phyloP scores from a whole-genome alignment of 768 basidiomycete genomes.

The Amanita thiersii region DNA sequence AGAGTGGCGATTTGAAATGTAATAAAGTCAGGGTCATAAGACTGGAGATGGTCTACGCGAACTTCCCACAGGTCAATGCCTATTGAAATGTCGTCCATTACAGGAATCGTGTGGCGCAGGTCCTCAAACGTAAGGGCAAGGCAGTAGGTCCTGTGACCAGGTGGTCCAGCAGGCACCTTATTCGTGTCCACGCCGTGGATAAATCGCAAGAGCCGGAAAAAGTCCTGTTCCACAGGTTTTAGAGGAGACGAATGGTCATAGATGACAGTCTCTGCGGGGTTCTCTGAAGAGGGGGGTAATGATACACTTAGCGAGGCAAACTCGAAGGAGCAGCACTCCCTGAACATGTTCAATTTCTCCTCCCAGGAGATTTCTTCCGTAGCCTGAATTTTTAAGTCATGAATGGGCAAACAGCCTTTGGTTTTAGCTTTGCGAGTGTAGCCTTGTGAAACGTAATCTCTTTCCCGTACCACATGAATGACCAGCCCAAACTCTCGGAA shows the following conservation, averaged over 20 bases:
- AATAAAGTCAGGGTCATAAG: conserved; percentile 38
- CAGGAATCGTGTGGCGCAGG: conserved; percentile 42
- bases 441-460: conserved; percentile 56
- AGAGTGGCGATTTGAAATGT: conserved; percentile 57
- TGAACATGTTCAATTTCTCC: conserved; percentile 56
- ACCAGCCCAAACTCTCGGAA: too few relatives aligned
- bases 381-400: conserved; percentile 51
- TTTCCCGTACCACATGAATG: too few relatives aligned
- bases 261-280: conserved; percentile 11
- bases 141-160: conserved; percentile 54
- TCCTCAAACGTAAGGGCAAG: conserved; percentile 71
- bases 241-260: conserved; percentile 14
- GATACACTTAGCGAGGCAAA: conserved; percentile 51
- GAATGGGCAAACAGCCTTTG: not conserved
- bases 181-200: conserved; percentile 55
- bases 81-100: conserved; percentile 48
- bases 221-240: conserved; percentile 37
- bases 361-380: conserved; percentile 56
- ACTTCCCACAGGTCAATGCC: conserved; percentile 74
- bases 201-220: conserved; percentile 62
- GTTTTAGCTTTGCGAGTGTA: conserved; percentile 43
- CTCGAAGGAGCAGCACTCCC: conserved; percentile 55
- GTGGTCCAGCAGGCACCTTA: conserved; percentile 24
- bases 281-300: conserved; percentile 13
- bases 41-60: conserved; percentile 63